phyloP scores from a whole-genome alignment of 2,329 filamentous ascomycete genomes.

The Neonectria ditissima region DNA sequence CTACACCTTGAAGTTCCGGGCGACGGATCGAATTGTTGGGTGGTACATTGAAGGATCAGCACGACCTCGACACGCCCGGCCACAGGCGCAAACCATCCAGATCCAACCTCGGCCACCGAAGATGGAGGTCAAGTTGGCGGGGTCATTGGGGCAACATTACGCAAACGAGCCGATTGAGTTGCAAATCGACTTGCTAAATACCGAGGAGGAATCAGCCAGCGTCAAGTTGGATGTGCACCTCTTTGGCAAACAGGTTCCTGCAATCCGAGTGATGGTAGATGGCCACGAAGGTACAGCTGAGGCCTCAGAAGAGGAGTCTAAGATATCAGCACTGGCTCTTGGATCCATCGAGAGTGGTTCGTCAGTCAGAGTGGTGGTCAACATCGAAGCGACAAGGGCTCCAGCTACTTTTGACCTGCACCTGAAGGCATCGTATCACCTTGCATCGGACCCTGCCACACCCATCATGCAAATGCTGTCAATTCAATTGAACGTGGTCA shows the following conservation, averaged over 20 bases:
- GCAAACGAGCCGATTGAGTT: conserved; percentile 82
- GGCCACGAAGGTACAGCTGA: conserved; percentile 51
- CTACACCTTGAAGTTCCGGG: conserved; percentile 69
- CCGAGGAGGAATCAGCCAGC: conserved; percentile 82
- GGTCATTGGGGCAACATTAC: conserved; percentile 80
- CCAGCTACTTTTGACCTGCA: conserved; percentile 74
- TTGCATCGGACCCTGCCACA: conserved; percentile 83
- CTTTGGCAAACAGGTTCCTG: conserved; percentile 67
- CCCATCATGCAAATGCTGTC: conserved; percentile 80
- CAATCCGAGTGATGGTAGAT: conserved; percentile 56
- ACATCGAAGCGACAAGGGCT: conserved; percentile 61
- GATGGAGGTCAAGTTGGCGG: conserved; percentile 77
- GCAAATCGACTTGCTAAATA: conserved; percentile 78
- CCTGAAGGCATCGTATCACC: conserved; percentile 80
- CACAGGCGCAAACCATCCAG: conserved; percentile 68
- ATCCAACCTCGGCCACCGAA: conserved; percentile 93
- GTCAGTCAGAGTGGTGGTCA: conserved; percentile 58
- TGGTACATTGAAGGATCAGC: conserved; percentile 63
- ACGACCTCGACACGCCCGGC: conserved; percentile 61
- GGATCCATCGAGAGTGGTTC: conserved; percentile 61
- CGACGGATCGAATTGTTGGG: conserved; percentile 54
- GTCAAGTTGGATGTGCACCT: conserved; percentile 77
- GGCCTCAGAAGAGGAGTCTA: conserved; percentile 55
- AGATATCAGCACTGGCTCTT: conserved; percentile 56
- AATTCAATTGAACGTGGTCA: conserved; percentile 78